Evolutionary conservation across 352 stramenopile genomes (phyloP).

Genomic region (Pythium guiyangense): DNA sequence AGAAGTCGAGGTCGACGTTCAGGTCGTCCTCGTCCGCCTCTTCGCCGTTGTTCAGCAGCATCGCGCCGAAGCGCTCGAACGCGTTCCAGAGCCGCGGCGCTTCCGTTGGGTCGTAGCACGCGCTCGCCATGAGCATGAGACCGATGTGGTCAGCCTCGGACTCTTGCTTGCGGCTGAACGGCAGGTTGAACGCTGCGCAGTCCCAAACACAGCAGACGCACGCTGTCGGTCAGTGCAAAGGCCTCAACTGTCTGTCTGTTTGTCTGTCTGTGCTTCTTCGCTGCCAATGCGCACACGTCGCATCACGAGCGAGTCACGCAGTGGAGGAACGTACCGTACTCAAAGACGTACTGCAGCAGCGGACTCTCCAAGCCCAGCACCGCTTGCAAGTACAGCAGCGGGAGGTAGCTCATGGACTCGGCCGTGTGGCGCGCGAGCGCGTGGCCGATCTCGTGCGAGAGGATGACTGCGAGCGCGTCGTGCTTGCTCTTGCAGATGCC

Average conservation of each 20-base stretch:
- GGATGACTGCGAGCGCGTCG: too few relatives aligned
- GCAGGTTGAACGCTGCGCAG: too few relatives aligned
- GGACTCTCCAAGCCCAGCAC: constrained; percentile 52
- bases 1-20: constrained; percentile 37
- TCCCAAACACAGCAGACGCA: background rate
- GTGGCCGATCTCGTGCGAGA: constrained; percentile 68
- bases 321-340: constrained; percentile 30
- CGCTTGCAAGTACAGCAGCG: constrained; percentile 36
- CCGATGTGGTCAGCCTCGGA: too few relatives aligned
- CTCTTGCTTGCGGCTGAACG: too few relatives aligned
- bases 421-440: constrained; percentile 57
- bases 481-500: too few relatives aligned
- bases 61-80: constrained; percentile 29
- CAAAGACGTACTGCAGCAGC: constrained; percentile 58
- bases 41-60: constrained; percentile 9
- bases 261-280: too few relatives aligned
- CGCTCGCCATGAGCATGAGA: too few relatives aligned
- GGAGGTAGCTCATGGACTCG: constrained; percentile 59
- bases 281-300: background rate
- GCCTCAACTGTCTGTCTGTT: too few relatives aligned
- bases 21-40: constrained; percentile 21
- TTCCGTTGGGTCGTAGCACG: too few relatives aligned
- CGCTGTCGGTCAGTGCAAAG: too few relatives aligned
- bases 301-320: too few relatives aligned
- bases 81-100: constrained; percentile 43